Base-by-base conservation (phyloP, 1,139 yeast species). In the Yamadazyma aaseri region DNA sequence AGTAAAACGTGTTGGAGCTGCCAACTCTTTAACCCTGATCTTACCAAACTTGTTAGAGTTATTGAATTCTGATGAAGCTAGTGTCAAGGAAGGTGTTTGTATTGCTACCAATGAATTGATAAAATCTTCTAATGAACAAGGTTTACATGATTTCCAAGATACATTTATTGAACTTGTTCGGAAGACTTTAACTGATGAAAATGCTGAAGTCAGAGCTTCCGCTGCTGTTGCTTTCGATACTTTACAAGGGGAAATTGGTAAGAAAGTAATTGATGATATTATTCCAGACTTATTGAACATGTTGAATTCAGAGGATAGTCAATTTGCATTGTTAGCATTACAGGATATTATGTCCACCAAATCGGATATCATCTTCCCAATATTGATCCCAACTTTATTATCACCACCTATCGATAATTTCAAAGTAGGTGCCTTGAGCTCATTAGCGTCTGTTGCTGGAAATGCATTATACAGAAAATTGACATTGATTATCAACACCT, bases 71-170 rank as follows among this genome's bases (percentile, higher is more conserved):
- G 94, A 85, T 49, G 68, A 85, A 17, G 33, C 44, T 3, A 95
- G 82, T 53, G 85, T 96, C 32, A 86, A 86, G 56, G 95, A 90
- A 65, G 98, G 99, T 68, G 87, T 92, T 38, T 92, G 98, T 70
- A 80, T 90, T 58, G 98, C 98, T 6, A 69, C 90, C 38, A 77
- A 81, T 30, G 97, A 90, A 56, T 78, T 94, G 46, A 80, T 90
- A 43, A 80, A 76, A 46, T 85, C 96, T 0, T 78, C 96, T 3
- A 71, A 79, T 12, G 60, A 65, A 4, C 86, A 79, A 13, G 78
- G 79, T 6, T 69, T 92, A 46, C 64, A 58, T 14, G 78, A 76
- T 46, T 84, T 79, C 60, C 87, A 86, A 61, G 77, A 70, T 9
- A 70, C 73, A 2, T 79, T 94, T 51, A 82, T 90, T 46, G 70